Evolutionary conservation across 768 basidiomycete genomes (phyloP), one percentile per base, ranked within the genome.

Genomic region (Tricholoma furcatifolium): DNA sequence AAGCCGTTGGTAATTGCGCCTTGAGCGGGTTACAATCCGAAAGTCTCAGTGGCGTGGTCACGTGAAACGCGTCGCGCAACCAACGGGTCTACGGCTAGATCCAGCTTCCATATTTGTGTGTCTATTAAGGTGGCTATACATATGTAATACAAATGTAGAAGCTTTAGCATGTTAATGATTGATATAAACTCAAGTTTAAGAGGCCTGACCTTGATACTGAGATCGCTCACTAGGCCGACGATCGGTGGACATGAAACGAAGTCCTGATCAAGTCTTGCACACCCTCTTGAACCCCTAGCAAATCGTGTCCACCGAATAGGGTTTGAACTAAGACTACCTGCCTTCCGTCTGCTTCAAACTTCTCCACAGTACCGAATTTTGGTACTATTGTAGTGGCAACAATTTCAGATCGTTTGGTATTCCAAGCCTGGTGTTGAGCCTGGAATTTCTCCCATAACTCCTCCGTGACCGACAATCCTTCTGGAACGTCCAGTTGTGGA

Each of bases 251-350:
- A 6, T 59, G 63, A 63, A 77, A 77, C 3, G 60, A 63, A 41
- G 57, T 67, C 24, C 75, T 69, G 43, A 85, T 81, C 35, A 81
- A 72, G 64, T 90, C 89, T 55, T 89, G 84, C 27, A 91, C 76
- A 1, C 89, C 88, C 57, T 91, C 88, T 56, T 87, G 79, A 4
- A 79, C 64, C 11, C 82, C 85, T 15, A 91, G 58, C 49, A 74
- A 72, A 51, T 83, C 77, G 57, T 92, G 89, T 0, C 76, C 79
- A 11, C 90, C 90, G 50, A 73, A 81, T 46, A 75, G 62, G 2
- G 83, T 82, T 69, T 84, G 83, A 35, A 89, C 71, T 14, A 83
- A 78, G 14, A 78, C 73, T 3, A 89, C 75, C 51, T 76, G 80
- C 42, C 77, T 62, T 47, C 67, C 73, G 17, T 65, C 73, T 7